A percentile compares a stretch with the other conserved stretches of the same genome.
Conservation (phyloP, 2,329 filamentous ascomycete species). For the Xylaria sp. region DNA sequence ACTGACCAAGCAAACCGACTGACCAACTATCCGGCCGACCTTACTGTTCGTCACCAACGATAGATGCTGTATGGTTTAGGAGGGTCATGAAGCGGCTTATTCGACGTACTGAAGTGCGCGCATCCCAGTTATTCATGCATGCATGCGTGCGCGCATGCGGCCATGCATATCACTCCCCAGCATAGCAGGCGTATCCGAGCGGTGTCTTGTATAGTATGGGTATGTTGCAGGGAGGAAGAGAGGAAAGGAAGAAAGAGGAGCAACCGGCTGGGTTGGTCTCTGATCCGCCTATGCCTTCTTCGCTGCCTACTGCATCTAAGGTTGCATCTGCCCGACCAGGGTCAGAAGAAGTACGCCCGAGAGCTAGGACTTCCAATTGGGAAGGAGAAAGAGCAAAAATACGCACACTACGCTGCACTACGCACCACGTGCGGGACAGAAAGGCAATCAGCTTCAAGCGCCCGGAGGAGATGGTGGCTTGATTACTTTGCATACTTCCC, state of each 20-base stretch:
- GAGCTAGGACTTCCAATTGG: constrained; percentile 8
- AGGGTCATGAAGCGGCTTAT: constrained; percentile 9
- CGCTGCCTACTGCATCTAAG: not conserved
- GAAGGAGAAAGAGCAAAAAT: constrained; percentile 14
- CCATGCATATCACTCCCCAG: constrained; percentile 11
- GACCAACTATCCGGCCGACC: not conserved
- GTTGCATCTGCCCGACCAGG: constrained; percentile 10
- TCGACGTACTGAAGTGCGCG: not conserved
- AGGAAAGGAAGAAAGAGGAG: not conserved
- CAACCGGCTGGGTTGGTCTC: not conserved
- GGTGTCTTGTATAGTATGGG: not conserved
- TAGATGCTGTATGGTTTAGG: not conserved
- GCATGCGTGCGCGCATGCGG: not conserved
- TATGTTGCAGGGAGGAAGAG: not conserved
- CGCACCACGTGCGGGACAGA: too few relatives aligned
- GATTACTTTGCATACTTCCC: constrained; percentile 19
- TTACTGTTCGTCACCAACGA: not conserved
- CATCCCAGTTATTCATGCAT: not conserved
- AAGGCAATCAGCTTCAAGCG: not conserved
- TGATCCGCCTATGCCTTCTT: not conserved
- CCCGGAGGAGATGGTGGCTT: constrained; percentile 13
- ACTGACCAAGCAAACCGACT: not conserved
- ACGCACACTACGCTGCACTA: not conserved
- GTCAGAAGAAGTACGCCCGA: constrained; percentile 11
- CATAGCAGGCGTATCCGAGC: constrained; percentile 14